Base-by-base conservation (phyloP, 1,284 basidiomycete species). In the Cutaneotrichosporon sp. region DNA sequence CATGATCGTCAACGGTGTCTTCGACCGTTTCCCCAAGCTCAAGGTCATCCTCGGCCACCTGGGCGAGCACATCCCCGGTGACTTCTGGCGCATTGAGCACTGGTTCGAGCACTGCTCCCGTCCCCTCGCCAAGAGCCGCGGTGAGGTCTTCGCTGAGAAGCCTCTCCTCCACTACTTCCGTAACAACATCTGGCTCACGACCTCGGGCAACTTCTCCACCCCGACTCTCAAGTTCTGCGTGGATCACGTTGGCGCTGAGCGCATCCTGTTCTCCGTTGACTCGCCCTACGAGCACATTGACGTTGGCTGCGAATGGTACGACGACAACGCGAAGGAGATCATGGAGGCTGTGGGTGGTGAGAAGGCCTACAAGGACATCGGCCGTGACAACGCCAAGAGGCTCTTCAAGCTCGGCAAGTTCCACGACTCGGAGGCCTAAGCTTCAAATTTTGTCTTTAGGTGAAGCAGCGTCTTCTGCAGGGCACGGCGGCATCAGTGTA, bases 41-140 rank as follows among this genome's bases (percentile, higher is more conserved):
- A 67, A 68, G 59, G 62, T 71, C 51, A 71, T 71, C 33, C 64
- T 71, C n/a, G 69, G 69, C 27, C 69, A 71, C 60, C 63, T 71
- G 14, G 69, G 69, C 58, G 69, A 71, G 58, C 67, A 70, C 56
- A 64, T 71, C 35, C 66, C 67, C 9, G 66, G 68, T 24, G 68
- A 71, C 54, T 57, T 71, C 45, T 69, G 67, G 68, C 57, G 68
- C 24, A 69, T 69, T 61, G 63, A 71, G 58, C 67, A 68, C 62
- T 70, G 68, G 68, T 64, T 67, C 49, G 63, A 70, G 54, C 66
- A 68, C 53, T 59, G 57, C 50, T 59, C 57, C 16, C 47, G 48
- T 8, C 57, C 57, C 1, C 53, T 59, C 17, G 57, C 57, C 31
- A 22, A 47, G 29, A 52, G 49, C 1, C 57, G 57, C 26, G 57